phyloP scores from a whole-genome alignment of 1,284 basidiomycete genomes.

The Irpex sp. region DNA sequence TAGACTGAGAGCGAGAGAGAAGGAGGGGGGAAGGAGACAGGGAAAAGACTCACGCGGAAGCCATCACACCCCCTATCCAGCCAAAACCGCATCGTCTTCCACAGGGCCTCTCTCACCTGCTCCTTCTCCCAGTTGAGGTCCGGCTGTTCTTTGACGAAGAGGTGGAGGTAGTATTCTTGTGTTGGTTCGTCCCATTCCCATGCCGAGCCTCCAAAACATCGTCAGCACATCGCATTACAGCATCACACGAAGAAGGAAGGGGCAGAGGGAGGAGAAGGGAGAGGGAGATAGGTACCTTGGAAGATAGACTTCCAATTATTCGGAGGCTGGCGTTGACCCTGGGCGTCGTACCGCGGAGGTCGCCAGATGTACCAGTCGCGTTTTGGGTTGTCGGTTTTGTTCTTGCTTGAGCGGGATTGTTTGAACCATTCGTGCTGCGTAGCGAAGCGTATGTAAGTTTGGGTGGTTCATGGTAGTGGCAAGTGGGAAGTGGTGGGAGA shows the following conservation, averaged over 20 bases:
- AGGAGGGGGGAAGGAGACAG: not conserved
- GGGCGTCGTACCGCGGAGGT: conserved; percentile 50
- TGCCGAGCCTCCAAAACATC: conserved; percentile 47
- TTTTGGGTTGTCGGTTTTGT: conserved; percentile 44
- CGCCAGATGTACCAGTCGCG: conserved; percentile 80
- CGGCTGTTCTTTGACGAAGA: conserved; percentile 70
- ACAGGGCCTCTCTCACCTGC: conserved; percentile 58
- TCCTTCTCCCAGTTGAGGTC: conserved; percentile 80
- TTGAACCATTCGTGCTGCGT: conserved; percentile 73
- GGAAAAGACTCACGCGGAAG: conserved; percentile 51
- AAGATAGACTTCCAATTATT: conserved; percentile 75
- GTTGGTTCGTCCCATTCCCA: conserved; percentile 73
- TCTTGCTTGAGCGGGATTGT: conserved; percentile 52
- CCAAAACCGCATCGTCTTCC: conserved; percentile 73
- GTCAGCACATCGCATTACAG: too few species aligned
- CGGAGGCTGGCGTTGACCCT: conserved; percentile 56
- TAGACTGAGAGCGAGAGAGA: too few species aligned
- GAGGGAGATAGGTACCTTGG: conserved; percentile 50
- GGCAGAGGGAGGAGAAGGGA: too few species aligned
- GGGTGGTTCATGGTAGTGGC: not conserved
- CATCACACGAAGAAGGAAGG: too few species aligned
- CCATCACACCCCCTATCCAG: conserved; percentile 71
- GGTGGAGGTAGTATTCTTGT: conserved; percentile 73
- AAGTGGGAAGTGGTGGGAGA: not conserved
- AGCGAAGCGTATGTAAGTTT: not conserved